phyloP scores from a whole-genome alignment of 331 rosid genomes.

The Malus hybrid region DNA sequence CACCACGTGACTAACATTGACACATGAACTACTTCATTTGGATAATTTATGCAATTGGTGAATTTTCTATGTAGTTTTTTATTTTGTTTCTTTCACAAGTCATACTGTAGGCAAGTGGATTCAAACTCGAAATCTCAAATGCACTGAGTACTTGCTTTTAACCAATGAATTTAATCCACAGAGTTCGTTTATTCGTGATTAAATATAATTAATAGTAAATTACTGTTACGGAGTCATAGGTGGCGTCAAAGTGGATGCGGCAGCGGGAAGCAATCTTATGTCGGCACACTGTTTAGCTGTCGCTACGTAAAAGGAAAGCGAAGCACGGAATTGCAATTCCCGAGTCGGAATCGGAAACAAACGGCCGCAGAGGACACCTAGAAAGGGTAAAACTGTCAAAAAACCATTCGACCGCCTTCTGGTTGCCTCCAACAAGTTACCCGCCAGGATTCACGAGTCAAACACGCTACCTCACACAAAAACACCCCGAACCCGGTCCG shows the following conservation, averaged over 20 bases:
- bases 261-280: background rate
- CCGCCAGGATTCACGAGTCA: background rate
- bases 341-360: background rate
- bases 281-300: background rate
- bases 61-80: too few species aligned
- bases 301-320: background rate
- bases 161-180: fast-evolving
- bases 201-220: too few species aligned
- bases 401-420: background rate
- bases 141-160: too few species aligned
- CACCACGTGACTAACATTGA: too few species aligned
- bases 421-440: background rate
- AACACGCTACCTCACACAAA: background rate
- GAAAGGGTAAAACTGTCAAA: background rate
- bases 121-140: too few species aligned
- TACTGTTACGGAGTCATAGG: background rate
- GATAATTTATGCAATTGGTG: too few species aligned
- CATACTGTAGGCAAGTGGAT: too few species aligned
- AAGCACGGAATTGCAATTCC: background rate
- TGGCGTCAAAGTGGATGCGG: background rate
- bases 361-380: background rate
- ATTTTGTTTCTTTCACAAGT: too few species aligned
- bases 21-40: too few species aligned
- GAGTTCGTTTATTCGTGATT: too few species aligned
- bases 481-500: background rate